Evolutionary conservation across 306 rosid species (phyloP), one percentile per base, ranked within the genome.

Genomic region (Ormosia emarginata): DNA sequence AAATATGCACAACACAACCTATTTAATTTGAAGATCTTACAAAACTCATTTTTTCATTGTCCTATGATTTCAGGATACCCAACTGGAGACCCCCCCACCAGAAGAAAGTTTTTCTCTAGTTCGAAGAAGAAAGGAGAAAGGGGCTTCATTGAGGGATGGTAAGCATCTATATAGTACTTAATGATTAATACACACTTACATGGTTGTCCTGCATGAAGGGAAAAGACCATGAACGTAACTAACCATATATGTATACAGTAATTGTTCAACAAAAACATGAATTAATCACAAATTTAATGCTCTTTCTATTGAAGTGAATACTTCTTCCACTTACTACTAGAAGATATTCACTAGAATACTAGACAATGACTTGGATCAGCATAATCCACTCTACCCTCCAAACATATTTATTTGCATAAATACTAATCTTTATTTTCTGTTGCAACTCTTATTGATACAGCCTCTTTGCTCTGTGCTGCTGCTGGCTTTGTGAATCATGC

Each of bases 71-170:
- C 87, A 90, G 97, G 98, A 71, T 90, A 90, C 83, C 98, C 98
- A 61, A 83, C 90, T 3, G 82, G 83, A 74, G 75, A 91, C 80
- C 90, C 90, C 3, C 89, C 86, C 32, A 7, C 86, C 34, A 85
- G 40, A 78, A 84, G 85, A 79, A 83, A 85, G 89, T 67, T 83
- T 8, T 55, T 86, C 72, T 14, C 66, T 2, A n/a, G 78, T 10
- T 15, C 88, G 0, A 90, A 82, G 88, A 90, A 79, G 82, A 90
- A 82, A 85, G 98, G 97, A 67, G 94, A 93, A 3, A 86, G 94
- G 55, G 86, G 97, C 72, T 93, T 91, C 89, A 86, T 91, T 40
- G 97, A 93, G 79, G 98, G 98, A 85, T 93, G 98, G 98, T 93
- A 75, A 80, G 87, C 65, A 77, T 76, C 33, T 13, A 24, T 24